Percentiles rank a stretch among this genome's conserved stretches.
phyloP scores from a whole-genome alignment of 495 filamentous ascomycete species.

The Trichoderma reesei region DNA sequence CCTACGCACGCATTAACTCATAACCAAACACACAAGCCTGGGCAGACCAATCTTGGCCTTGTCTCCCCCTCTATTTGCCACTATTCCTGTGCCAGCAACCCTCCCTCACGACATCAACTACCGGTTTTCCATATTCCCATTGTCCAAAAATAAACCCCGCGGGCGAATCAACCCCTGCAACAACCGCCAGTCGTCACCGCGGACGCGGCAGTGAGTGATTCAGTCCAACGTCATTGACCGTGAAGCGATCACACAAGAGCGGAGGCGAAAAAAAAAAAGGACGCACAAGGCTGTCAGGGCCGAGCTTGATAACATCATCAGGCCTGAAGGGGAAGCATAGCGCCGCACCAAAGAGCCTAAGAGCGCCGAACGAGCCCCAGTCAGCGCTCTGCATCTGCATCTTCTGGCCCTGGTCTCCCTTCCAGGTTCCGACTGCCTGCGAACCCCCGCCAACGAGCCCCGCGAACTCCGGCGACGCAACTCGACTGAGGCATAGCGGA shows the following conservation, averaged over 20 bases:
- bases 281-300: not conserved
- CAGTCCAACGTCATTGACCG: not conserved
- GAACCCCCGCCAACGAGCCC: not conserved
- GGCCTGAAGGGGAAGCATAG: not conserved
- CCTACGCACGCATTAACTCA: too few relatives aligned
- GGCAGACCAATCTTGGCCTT: not conserved
- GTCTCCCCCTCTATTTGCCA: not conserved
- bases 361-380: not conserved
- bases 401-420: not conserved
- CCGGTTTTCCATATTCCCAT: not conserved
- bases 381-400: not conserved
- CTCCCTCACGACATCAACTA: not conserved
- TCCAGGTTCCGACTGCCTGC: not conserved
- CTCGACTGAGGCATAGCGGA: not conserved
- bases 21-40: too few relatives aligned
- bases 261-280: not conserved
- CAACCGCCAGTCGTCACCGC: not conserved
- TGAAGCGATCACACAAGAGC: not conserved
- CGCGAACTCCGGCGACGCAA: not conserved
- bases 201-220: not conserved
- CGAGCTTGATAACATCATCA: constrained; percentile 4
- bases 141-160: not conserved
- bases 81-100: not conserved
- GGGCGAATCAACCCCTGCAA: not conserved
- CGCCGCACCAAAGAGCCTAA: not conserved